Base-by-base conservation (phyloP, 306 rosid genomes). In the Canavalia gladiata region DNA sequence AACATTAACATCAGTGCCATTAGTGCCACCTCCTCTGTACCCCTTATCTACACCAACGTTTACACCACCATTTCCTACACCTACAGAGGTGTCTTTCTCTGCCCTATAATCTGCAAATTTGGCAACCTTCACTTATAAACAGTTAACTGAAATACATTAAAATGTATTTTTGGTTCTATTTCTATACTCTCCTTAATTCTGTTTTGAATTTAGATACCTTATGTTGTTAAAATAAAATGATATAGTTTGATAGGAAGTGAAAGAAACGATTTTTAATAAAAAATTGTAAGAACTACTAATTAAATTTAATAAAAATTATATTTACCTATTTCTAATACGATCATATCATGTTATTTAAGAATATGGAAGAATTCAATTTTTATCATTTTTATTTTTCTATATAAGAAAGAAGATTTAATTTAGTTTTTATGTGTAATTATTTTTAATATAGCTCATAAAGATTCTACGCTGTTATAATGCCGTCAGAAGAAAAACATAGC, bases 51-150 rank as follows among this genome's bases (percentile, higher is more conserved):
- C 77, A 31, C 82, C 72, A 50, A 86, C 87, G 25, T 72, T 64
- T 1, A 89, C 92, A 2, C 90, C 90, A 33, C 87, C 91, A 28
- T 84, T 81, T 1, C 96, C 94, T 1, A 87, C 97, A 3, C 12
- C 70, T 31, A 89, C 93, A 0, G 87, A 50, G 4, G 90, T 83
- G 79, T 76, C 50, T 79, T 90, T 91, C n/a, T 87, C 95, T 52
- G 86, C 94, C 7, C 2, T 13, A 64, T 84, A 74, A 49, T 80
- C 93, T 87, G 83, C 50, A 81, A 18, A 68, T 39, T 55, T 54
- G 25, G 34, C 42, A 57, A 18, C 13, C 49, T 49, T 70, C 43
- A 12, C 43, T 47, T 68, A 45, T 28, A 6, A 70, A 46, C 12
- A 3, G 12, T 31, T 52, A 12, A 5, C 63, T 57, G 35, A n/a